Evolutionary conservation across 257 asterid genomes (phyloP), one percentile per base, ranked within the genome.

Genomic region (Solanum boliviense): DNA sequence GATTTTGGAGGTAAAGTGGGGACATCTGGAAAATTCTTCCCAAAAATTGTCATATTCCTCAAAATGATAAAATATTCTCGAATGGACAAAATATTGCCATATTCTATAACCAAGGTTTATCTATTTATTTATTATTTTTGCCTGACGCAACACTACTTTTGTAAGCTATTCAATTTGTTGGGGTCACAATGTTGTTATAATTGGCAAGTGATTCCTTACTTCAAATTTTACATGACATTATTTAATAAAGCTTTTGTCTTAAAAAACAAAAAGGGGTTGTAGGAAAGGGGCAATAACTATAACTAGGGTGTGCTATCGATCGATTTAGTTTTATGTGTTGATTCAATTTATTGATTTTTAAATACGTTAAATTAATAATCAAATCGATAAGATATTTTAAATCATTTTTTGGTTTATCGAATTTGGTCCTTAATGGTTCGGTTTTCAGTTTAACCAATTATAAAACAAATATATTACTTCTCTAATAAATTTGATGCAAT

Each of bases 341-440:
- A 0, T 44, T 44, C 0, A 0, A 0, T 44, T 11, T 44, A 3
- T 41, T 41, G 0, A 41, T 44, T 13, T 44, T 44, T 44, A 44
- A 13, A 44, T 44, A 13, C 1, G 2, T 44, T 44, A 44, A 13
- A 44, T 4, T 0, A 44, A 44, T 4, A 13, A 44, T 0, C 0
- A 13, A 44, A 12, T 12, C 15, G 2, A 44, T 44, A 13, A 46
- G 18, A 46, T 46, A 46, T 4, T 4, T 13, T 46, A 2, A 46
- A 44, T 46, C 7, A 0, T 13, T 4, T 44, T 46, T 46, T 46
- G 18, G 20, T 46, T 46, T 13, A 13, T 46, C 3, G 3, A 0
- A 1, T 13, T 13, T 13, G 7, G 21, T 46, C 0, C 18, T 13
- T 46, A 46, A 46, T 1, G 1, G 20, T 46, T 46, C 0, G 3